Conservation (phyloP, 495 filamentous ascomycete genomes). For the Aspergillus olivimuriae region DNA sequence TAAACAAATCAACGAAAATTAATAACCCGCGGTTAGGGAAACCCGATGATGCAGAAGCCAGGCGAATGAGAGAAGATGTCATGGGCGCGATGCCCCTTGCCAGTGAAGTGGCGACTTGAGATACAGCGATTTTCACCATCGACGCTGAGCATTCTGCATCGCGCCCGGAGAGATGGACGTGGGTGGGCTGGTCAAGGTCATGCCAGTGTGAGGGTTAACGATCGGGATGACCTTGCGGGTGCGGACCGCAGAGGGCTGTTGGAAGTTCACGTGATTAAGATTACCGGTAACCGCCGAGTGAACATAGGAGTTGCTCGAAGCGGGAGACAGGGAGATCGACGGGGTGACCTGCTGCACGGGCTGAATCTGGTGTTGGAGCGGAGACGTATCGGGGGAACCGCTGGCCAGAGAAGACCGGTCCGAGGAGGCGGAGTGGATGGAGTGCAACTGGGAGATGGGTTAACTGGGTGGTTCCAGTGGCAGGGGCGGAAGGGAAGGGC, state of each 20-base stretch:
- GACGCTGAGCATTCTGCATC: constrained; percentile 67
- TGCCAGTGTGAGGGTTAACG: constrained; percentile 89
- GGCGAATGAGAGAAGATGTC: constrained; percentile 29
- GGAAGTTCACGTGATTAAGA: constrained; percentile 62
- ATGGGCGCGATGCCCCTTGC: constrained; percentile 23
- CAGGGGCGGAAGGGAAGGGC: too few species aligned
- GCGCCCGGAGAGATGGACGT: constrained; percentile 80
- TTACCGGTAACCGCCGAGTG: constrained; percentile 48
- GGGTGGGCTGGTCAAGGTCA: constrained; percentile 83
- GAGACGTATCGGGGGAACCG: constrained; percentile 89
- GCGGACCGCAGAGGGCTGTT: constrained; percentile 81
- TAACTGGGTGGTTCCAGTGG: not conserved
- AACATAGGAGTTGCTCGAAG: constrained; percentile 58
- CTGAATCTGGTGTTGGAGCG: constrained; percentile 71
- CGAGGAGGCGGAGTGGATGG: constrained; percentile 78
- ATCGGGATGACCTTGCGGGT: constrained; percentile 96
- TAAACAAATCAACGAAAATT: constrained; percentile 32
- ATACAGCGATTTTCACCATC: constrained; percentile 46
- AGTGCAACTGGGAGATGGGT: constrained; percentile 58
- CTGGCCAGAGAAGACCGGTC: constrained; percentile 92
- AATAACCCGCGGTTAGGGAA: constrained; percentile 36
- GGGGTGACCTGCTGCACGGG: constrained; percentile 70
- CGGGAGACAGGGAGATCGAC: constrained; percentile 72
- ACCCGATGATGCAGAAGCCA: constrained; percentile 40
- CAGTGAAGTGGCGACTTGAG: constrained; percentile 23